phyloP scores from a whole-genome alignment of 148 eudicot genomes.

The Silene conica region DNA sequence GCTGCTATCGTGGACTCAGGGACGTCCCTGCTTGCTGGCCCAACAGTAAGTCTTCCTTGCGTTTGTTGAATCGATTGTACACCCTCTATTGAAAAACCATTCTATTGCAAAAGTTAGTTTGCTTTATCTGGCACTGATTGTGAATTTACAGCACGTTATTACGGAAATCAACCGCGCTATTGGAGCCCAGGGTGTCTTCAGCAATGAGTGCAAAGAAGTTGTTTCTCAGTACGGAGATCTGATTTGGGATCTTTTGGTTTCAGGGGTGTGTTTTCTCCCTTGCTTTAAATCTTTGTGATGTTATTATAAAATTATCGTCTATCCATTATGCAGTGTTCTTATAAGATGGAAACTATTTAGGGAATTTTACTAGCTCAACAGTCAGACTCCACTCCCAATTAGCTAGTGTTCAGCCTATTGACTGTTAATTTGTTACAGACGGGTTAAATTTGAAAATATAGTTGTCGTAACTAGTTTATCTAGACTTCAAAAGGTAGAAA shows the following conservation, averaged over 20 bases:
- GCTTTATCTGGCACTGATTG: background rate
- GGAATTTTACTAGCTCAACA: background rate
- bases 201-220: conserved; percentile 64
- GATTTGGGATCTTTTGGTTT: conserved; percentile 72
- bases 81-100: background rate
- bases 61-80: background rate
- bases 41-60: conserved; percentile 46
- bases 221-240: conserved; percentile 65
- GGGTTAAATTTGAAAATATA: no score
- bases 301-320: no score
- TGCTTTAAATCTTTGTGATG: background rate
- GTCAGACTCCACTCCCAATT: no score
- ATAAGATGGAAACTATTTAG: background rate
- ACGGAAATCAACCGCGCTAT: conserved; percentile 84
- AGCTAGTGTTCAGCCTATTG: no score
- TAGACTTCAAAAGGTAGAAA: background rate
- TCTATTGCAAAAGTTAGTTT: background rate
- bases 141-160: conserved; percentile 47
- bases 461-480: background rate
- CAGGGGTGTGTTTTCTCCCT: conserved; percentile 51
- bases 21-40: conserved; percentile 84
- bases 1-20: conserved; percentile 86
- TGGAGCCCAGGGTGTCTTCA: conserved; percentile 71
- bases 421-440: no score
- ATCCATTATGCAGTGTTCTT: background rate